Conservation (phyloP, 805 yeast genomes). For the Lipomyces starkeyi region DNA sequence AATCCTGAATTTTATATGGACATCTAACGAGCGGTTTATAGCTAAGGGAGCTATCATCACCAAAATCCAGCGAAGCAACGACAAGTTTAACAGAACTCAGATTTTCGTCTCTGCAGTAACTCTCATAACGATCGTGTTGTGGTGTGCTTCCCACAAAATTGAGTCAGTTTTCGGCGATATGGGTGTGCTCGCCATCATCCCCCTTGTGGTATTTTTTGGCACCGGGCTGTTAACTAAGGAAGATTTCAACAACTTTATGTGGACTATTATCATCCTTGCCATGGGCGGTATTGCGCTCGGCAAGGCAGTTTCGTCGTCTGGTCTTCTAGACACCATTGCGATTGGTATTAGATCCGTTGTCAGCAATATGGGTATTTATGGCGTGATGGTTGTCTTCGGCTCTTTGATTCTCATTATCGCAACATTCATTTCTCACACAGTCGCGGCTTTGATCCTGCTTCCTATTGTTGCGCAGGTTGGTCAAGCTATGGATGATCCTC, state of each 20-base stretch:
- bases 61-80: constrained; percentile 64
- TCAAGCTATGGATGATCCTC: constrained; percentile 63
- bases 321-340: constrained; percentile 82
- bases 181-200: constrained; percentile 94
- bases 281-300: constrained; percentile 99
- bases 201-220: constrained; percentile 90
- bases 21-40: neutral
- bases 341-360: constrained; percentile 66
- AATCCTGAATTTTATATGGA: neutral
- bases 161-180: constrained; percentile 84
- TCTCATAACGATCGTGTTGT: constrained; percentile 72
- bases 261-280: constrained; percentile 94
- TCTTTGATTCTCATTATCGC: constrained; percentile 81
- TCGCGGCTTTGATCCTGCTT: constrained; percentile 90
- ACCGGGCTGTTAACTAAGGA: constrained; percentile 85
- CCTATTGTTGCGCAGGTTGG: constrained; percentile 93
- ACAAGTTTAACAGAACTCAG: constrained; percentile 72
- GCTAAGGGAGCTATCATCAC: constrained; percentile 58
- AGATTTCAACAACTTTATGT: constrained; percentile 92
- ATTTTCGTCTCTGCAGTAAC: constrained; percentile 75
- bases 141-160: constrained; percentile 86
- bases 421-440: constrained; percentile 95
- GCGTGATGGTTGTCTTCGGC: constrained; percentile 80
- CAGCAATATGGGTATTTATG: constrained; percentile 70
- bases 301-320: constrained; percentile 91